Evolutionary conservation across 2,329 filamentous ascomycete species (phyloP).

Genomic region (Calonectria multiphialidica): DNA sequence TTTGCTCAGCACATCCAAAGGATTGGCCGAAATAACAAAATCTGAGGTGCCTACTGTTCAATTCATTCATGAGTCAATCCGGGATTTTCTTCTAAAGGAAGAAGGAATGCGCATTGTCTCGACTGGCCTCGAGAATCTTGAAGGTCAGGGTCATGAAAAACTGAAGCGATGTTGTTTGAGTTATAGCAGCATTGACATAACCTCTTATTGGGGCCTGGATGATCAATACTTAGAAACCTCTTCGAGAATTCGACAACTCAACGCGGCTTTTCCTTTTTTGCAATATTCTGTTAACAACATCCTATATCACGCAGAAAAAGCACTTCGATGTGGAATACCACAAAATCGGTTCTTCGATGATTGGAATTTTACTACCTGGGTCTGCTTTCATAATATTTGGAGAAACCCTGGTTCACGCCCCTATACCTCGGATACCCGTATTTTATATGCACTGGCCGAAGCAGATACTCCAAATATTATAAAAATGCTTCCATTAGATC

Average conservation of each 20-base stretch:
- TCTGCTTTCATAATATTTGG: not conserved
- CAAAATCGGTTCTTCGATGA: not conserved
- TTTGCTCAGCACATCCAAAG: not conserved
- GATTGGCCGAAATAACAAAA: not conserved
- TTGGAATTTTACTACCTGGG: not conserved
- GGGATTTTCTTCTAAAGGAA: not conserved
- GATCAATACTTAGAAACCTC: too few relatives aligned
- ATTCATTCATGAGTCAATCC: conserved; percentile 4
- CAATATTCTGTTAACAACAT: not conserved
- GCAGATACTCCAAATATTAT: not conserved
- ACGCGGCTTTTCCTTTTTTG: not conserved
- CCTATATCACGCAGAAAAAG: not conserved
- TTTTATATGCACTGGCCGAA: not conserved
- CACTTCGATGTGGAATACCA: not conserved
- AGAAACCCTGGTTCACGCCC: not conserved
- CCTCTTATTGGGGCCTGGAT: not conserved
- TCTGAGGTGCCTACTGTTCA: not conserved
- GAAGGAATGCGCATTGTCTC: not conserved
- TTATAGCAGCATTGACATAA: not conserved
- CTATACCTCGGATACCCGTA: not conserved
- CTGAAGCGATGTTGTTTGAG: not conserved
- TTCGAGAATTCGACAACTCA: not conserved
- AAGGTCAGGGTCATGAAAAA: not conserved
- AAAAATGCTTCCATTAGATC: not conserved
- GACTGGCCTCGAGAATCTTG: not conserved